Conservation (phyloP, 2,329 filamentous ascomycete species). For the Beauveria caledonica region DNA sequence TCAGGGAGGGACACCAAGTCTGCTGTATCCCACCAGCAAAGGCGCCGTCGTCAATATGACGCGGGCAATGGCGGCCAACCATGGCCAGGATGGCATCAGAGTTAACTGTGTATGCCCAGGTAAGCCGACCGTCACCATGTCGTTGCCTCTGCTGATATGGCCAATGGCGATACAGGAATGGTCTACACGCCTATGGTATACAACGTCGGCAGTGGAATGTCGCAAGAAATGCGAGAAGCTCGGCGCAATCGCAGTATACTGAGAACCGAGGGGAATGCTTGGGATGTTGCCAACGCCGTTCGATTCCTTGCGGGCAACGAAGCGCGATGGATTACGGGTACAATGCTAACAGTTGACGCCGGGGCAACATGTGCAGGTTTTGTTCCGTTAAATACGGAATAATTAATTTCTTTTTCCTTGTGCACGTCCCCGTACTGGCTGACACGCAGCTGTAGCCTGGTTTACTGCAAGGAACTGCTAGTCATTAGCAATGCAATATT, state of each 20-base stretch:
- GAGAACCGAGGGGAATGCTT: conserved; percentile 33
- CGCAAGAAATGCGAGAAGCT: conserved; percentile 27
- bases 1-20: conserved; percentile 35
- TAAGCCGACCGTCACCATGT: not conserved
- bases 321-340: conserved; percentile 36
- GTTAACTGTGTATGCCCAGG: conserved; percentile 44
- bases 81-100: conserved; percentile 35
- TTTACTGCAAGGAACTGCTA: not conserved
- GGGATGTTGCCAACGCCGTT: conserved; percentile 34
- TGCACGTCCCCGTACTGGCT: too few species aligned
- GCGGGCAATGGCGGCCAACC: conserved; percentile 42
- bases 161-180: conserved; percentile 23
- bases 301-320: conserved; percentile 32
- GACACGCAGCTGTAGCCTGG: not conserved
- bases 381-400: conserved; percentile 11
- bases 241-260: conserved; percentile 31
- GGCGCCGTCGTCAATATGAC: conserved; percentile 44
- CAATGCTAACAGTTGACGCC: conserved; percentile 33
- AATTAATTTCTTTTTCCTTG: not conserved
- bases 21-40: conserved; percentile 40
- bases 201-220: conserved; percentile 27
- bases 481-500: too few species aligned
- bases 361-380: conserved; percentile 27
- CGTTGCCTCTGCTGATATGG: not conserved
- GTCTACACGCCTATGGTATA: conserved; percentile 41